Base-by-base conservation (phyloP, 495 filamentous ascomycete genomes). In the Paragyromitra xinjiangensis region DNA sequence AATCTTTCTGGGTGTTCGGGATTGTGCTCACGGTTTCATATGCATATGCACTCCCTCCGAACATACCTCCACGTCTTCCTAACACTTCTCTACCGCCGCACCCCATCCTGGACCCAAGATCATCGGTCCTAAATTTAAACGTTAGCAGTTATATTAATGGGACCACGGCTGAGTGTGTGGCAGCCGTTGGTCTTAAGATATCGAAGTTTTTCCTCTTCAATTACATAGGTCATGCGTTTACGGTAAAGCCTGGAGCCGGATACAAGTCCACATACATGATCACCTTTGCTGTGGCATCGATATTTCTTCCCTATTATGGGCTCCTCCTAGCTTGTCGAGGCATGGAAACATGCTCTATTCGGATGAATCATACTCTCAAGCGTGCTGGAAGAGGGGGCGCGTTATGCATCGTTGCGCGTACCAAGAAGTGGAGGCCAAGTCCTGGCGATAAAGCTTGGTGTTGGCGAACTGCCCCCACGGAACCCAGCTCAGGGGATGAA, bases 151-250 rank as follows among this genome's bases (percentile, higher is more conserved):
- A 48, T 48, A 3, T 48, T 3, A 48, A 5, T 12, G 12, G 16
- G 44, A 5, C 44, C 12, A 48, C 12, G 9, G 9, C 44, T 48
- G 0, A 59, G 26, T 59, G 56, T 39, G 56, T 37, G 14, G 26
- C 9, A 11, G 29, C 1, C 1, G 29, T n/a, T 8, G 12, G 56
- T 7, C 14, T 34, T 6, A 37, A 34, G 19, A 59, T 59, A 1
- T 1, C 56, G 6, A 14, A 59, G 8, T 59, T 59, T 14, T 59
- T 59, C 56, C 1, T 59, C 14, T 39, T 14, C 26, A 59, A 59
- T 12, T 59, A 59, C 56, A 37, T 59, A 37, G 29, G n/a, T 11
- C 56, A 59, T 59, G 56, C 56, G 37, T 59, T 59, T 2, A 59
- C 56, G 29, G 6, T 59, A 7, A 59, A 22, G 12, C 12, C 14